Evolutionary conservation across 179 eudicot genomes (phyloP).

Genomic region (Silene coronaria): DNA sequence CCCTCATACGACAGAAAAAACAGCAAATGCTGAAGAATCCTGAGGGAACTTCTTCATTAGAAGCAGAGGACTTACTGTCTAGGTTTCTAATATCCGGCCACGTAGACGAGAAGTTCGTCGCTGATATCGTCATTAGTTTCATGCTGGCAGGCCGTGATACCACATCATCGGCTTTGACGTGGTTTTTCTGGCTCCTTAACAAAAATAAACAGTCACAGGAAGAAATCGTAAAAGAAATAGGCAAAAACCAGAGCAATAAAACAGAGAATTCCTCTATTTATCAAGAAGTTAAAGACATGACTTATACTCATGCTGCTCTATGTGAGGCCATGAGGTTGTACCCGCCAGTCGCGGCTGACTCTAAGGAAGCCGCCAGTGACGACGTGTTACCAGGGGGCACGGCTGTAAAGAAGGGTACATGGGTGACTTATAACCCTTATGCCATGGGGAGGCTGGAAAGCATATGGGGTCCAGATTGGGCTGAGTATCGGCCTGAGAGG

Average conservation of each 20-base stretch:
- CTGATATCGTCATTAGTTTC: slow-evolving; percentile 56
- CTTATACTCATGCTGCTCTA: slow-evolving; percentile 52
- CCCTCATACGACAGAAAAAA: slow-evolving; percentile 35
- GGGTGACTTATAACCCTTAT: slow-evolving; percentile 38
- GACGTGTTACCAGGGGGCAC: slow-evolving; percentile 47
- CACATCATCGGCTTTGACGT: slow-evolving; percentile 47
- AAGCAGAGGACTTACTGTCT: slow-evolving; percentile 38
- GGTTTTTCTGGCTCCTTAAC: slow-evolving; percentile 55
- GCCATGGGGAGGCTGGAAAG: slow-evolving; percentile 43
- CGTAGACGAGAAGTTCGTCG: slow-evolving; percentile 42
- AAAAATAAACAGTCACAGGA: slow-evolving; percentile 33
- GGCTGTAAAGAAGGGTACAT: slow-evolving; percentile 40
- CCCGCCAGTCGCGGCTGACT: too few species aligned
- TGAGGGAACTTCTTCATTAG: slow-evolving; percentile 9
- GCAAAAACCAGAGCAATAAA: background rate
- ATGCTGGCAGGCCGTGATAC: slow-evolving; percentile 63
- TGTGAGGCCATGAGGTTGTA: slow-evolving; percentile 26
- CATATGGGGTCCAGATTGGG: background rate
- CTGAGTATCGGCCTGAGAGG: slow-evolving; percentile 50
- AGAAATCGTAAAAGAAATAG: slow-evolving; percentile 38
- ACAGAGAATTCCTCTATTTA: slow-evolving; percentile 22
- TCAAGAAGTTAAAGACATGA: slow-evolving; percentile 46
- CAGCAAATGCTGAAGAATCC: slow-evolving; percentile 17
- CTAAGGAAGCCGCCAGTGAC: too few species aligned
- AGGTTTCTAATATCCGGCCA: slow-evolving; percentile 48